Percentiles rank a stretch among this genome's conserved stretches.
phyloP scores from a whole-genome alignment of 352 stramenopile species.

The Thalassiosira exigua region DNA sequence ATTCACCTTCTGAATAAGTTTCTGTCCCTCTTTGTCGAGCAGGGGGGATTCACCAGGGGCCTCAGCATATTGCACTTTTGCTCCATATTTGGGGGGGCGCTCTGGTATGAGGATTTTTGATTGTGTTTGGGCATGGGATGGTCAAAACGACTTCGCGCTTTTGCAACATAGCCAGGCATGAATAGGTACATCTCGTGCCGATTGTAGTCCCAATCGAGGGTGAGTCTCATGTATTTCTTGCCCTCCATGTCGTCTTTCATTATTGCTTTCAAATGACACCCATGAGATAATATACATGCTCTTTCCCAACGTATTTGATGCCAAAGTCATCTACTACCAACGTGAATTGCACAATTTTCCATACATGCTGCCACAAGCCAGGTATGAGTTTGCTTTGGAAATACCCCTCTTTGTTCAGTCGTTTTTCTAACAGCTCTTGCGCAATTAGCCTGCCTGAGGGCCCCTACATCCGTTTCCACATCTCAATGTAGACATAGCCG shows the following conservation, averaged over 20 bases:
- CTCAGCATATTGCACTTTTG: slow-evolving; percentile 48
- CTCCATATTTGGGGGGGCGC: slow-evolving; percentile 37
- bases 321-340: too few relatives aligned
- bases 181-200: slow-evolving; percentile 29
- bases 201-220: slow-evolving; percentile 61
- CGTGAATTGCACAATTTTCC: too few relatives aligned
- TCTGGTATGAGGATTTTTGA: slow-evolving; percentile 32
- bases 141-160: slow-evolving; percentile 20
- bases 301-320: slow-evolving; percentile 51
- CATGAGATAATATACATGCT: slow-evolving; percentile 49
- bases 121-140: slow-evolving; percentile 27
- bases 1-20: slow-evolving; percentile 51
- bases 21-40: slow-evolving; percentile 19
- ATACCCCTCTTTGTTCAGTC: slow-evolving; percentile 27
- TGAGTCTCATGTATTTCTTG: slow-evolving; percentile 48
- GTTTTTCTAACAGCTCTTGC: slow-evolving; percentile 20
- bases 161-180: slow-evolving; percentile 43
- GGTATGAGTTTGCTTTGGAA: slow-evolving; percentile 20
- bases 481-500: slow-evolving; percentile 27
- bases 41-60: background rate
- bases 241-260: slow-evolving; percentile 15
- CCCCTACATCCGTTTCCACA: slow-evolving; percentile 30
- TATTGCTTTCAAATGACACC: slow-evolving; percentile 35
- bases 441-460: slow-evolving; percentile 12
- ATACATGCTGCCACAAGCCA: slow-evolving; percentile 37